Evolutionary conservation across 2,329 filamentous ascomycete species (phyloP), one percentile per base, ranked within the genome.

Genomic region (Ascochyta pisi): DNA sequence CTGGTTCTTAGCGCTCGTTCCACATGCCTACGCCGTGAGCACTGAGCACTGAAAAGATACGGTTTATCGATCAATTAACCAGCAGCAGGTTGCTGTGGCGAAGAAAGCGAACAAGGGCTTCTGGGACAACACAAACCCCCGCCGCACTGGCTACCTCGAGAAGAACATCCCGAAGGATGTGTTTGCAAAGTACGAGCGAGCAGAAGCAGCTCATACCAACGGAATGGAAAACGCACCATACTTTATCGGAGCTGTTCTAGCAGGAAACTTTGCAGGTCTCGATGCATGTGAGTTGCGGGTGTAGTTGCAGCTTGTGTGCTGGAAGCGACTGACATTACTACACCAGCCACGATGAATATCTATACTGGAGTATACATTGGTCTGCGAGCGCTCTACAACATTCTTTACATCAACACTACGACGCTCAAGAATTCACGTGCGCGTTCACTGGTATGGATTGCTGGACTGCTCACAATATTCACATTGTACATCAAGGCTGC

Each of bases 221-320:
- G 66, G 73, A 22, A 61, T 81, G 47, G 80, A 82, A 65, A 81
- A 77, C 48, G 69, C 80, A 59, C 77, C 79, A 1, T 53, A 81
- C 5, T 81, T 81, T 58, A 65, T 78, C 16, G 77, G 78, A 0
- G 76, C 79, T 1, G 67, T 82, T 4, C 58, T 81, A 19, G 70
- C 75, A 4, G 79, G 75, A 0, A 73, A 79, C 40, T 60, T 79
- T 39, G 79, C 76, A 44, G 58, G 67, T 12, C 33, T 75, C 37
- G 58, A 46, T 37, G 34, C 62, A 26, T 50, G 67, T 69, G 37
- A 33, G 52, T 52, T 33, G 24, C 37, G 13, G 19, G 13, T 24
- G 22, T 24, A 3, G 16, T 23, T 38, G 27, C 44, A 39, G 29
- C 15, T 29, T 33, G 19, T 9, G 8, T 19, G 24, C 22, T 24